phyloP scores from a whole-genome alignment of 495 filamentous ascomycete species.

The Tuber brumale region DNA sequence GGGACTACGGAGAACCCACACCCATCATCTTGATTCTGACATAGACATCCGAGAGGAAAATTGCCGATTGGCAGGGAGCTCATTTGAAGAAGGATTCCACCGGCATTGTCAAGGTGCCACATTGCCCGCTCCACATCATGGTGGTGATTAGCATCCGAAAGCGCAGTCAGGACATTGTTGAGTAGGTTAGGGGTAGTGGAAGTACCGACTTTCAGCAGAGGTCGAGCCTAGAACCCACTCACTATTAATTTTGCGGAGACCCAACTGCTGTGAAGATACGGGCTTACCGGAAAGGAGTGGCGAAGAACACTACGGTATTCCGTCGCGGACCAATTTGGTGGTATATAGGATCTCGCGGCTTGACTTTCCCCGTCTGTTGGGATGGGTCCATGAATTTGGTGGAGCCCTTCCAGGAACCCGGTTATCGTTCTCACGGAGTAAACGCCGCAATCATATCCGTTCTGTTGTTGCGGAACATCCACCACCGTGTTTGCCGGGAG shows the following conservation, averaged over 20 bases:
- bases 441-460: constrained; percentile 18
- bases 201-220: not conserved
- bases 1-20: constrained; percentile 16
- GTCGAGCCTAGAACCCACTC: not conserved
- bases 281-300: not conserved
- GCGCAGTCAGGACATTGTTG: not conserved
- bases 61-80: not conserved
- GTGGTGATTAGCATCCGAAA: constrained; percentile 4
- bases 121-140: not conserved
- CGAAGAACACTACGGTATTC: not conserved
- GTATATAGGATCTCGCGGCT: not conserved
- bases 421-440: constrained; percentile 2
- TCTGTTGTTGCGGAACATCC: constrained; percentile 4
- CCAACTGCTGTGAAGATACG: not conserved
- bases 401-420: constrained; percentile 3
- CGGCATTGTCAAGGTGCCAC: constrained; percentile 32
- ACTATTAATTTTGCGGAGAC: not conserved
- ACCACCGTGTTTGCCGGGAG: not conserved
- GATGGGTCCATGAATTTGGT: not conserved
- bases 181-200: not conserved
- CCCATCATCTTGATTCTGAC: not conserved
- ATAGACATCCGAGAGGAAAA: not conserved
- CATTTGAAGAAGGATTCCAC: constrained; percentile 14
- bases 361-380: not conserved
- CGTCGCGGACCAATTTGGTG: not conserved